A percentile compares a stretch with the other conserved stretches of the same genome.
Conservation (phyloP, 1,139 yeast genomes). For the Geotrichum bryndzae region DNA sequence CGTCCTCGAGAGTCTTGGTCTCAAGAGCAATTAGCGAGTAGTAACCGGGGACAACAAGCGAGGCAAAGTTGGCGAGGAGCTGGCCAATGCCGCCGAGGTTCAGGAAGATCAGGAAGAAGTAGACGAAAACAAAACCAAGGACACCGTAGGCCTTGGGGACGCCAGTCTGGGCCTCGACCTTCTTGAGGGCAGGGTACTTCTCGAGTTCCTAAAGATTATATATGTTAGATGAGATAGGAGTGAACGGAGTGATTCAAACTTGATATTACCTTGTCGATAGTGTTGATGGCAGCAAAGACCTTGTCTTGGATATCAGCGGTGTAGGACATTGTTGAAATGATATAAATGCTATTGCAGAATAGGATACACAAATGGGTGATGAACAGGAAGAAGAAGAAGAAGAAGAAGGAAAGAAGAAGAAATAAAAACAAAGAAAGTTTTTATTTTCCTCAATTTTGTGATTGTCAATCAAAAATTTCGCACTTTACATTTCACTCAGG, state of each 20-base stretch:
- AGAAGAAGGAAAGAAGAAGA: not conserved
- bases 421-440: constrained; percentile 3
- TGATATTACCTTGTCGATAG: constrained; percentile 29
- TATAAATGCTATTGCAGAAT: not conserved
- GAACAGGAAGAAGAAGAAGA: not conserved
- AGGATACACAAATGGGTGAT: not conserved
- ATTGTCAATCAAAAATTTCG: not conserved
- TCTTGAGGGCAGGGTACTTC: constrained; percentile 32
- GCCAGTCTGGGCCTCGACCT: constrained; percentile 35
- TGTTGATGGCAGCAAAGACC: constrained; percentile 27
- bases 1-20: constrained; percentile 62
- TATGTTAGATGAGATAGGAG: not conserved
- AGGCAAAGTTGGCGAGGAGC: constrained; percentile 85
- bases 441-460: not conserved
- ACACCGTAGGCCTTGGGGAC: constrained; percentile 87
- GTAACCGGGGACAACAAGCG: constrained; percentile 86
- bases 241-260: not conserved
- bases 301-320: constrained; percentile 27
- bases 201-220: constrained; percentile 30
- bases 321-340: constrained; percentile 15
- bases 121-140: constrained; percentile 55
- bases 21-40: constrained; percentile 79
- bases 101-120: constrained; percentile 71
- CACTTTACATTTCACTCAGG: not conserved
- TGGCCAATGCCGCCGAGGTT: constrained; percentile 91